These are phyloP conservation scores for Axilococcus clingmanii DNA, from an alignment of 139 green algal species.

Conservation along the genomic window DNA sequence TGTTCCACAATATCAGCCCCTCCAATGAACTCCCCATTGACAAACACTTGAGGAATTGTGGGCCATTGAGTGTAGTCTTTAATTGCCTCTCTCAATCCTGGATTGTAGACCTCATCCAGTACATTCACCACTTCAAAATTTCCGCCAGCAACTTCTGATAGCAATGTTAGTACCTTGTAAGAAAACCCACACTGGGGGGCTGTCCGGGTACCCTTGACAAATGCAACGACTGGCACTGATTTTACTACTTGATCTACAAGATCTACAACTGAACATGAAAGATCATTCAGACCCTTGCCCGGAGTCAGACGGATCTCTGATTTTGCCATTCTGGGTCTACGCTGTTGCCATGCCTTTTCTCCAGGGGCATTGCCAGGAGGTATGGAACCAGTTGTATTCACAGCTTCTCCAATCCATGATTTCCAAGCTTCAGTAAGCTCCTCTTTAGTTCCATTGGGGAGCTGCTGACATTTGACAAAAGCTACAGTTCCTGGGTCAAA, in stretches of 20 bases:
- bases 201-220: slow-evolving; percentile 83
- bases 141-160: slow-evolving; percentile 38
- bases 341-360: slow-evolving; percentile 55
- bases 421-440: slow-evolving; percentile 71
- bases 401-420: slow-evolving; percentile 65
- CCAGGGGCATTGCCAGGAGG: slow-evolving; percentile 68
- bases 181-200: slow-evolving; percentile 87
- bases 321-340: slow-evolving; percentile 20
- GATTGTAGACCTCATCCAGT: slow-evolving; percentile 83
- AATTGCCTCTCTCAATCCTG: slow-evolving; percentile 79
- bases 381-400: slow-evolving; percentile 48
- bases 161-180: slow-evolving; percentile 65
- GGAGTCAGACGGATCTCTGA: slow-evolving; percentile 71
- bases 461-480: slow-evolving; percentile 35
- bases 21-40: slow-evolving; percentile 84
- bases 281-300: slow-evolving; percentile 64
- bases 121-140: slow-evolving; percentile 76
- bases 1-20: slow-evolving; percentile 85
- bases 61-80: slow-evolving; percentile 91
- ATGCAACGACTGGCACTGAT: slow-evolving; percentile 69
- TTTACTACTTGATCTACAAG: slow-evolving; percentile 77
- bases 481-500: slow-evolving; percentile 55
- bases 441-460: slow-evolving; percentile 48
- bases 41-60: slow-evolving; percentile 89
- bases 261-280: slow-evolving; percentile 54